Evolutionary conservation across 2,329 filamentous ascomycete species (phyloP).

Genomic region (Talaromyces sp.): DNA sequence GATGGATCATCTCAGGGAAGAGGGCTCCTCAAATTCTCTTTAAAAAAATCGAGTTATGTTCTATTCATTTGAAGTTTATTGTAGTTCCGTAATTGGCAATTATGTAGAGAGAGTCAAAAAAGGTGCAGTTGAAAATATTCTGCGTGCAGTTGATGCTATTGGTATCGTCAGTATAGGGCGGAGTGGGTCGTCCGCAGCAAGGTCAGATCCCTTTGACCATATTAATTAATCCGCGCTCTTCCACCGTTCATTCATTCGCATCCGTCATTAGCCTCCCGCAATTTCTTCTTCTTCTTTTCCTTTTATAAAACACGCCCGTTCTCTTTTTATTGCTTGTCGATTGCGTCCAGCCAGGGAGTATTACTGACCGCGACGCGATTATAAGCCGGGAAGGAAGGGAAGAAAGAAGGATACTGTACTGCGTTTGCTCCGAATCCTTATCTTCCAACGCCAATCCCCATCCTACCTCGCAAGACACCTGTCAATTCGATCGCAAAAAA

Average conservation of each 20-base stretch:
- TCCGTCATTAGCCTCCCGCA: background rate
- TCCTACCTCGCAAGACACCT: background rate
- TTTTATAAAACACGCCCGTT: background rate
- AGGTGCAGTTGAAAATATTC: background rate
- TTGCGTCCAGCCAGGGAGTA: background rate
- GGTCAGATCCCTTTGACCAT: background rate
- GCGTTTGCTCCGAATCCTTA: background rate
- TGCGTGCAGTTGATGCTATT: background rate
- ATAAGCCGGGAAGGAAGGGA: background rate
- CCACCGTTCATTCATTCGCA: background rate
- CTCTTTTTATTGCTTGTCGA: background rate
- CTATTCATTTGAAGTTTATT: background rate
- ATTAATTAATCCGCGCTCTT: background rate
- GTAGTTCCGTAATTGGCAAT: background rate
- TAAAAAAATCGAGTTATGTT: background rate
- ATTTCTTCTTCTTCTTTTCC: background rate
- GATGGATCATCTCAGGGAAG: constrained; percentile 24
- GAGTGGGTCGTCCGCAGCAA: background rate
- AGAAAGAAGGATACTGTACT: background rate
- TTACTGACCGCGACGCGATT: background rate
- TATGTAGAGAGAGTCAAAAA: background rate
- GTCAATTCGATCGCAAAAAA: background rate
- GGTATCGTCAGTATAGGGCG: background rate
- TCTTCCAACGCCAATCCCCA: background rate
- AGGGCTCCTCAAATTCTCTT: constrained; percentile 19